phyloP scores from a whole-genome alignment of 768 basidiomycete genomes.

The Boletus tylopilopsis region DNA sequence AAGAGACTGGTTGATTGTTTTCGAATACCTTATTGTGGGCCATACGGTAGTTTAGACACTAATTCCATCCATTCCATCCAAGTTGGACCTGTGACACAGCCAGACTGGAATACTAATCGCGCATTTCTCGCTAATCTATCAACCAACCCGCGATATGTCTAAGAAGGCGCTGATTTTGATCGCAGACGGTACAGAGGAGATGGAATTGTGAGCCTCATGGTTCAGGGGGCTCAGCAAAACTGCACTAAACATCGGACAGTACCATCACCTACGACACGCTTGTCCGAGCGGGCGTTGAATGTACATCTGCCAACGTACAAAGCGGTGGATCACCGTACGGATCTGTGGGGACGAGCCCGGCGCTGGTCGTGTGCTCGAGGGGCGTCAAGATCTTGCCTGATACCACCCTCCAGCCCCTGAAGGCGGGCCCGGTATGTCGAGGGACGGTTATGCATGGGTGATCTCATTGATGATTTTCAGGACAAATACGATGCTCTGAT shows the following conservation, averaged over 20 bases:
- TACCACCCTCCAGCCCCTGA: slow-evolving; percentile 42
- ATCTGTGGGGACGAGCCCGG: slow-evolving; percentile 34
- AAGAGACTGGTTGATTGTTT: slow-evolving; percentile 35
- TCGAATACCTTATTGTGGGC: not conserved
- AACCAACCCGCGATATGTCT: slow-evolving; percentile 15
- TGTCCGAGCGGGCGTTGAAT: slow-evolving; percentile 66
- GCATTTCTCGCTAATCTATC: not conserved
- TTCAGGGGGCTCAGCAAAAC: not conserved
- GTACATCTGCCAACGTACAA: slow-evolving; percentile 63
- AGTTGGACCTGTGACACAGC: not conserved
- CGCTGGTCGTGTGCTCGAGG: slow-evolving; percentile 61
- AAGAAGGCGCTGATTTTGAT: slow-evolving; percentile 62
- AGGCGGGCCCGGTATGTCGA: slow-evolving; percentile 45
- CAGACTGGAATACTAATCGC: not conserved
- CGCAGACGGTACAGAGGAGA: slow-evolving; percentile 83
- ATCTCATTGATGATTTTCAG: slow-evolving; percentile 31
- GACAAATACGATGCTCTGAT: slow-evolving; percentile 65
- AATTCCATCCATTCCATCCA: not conserved
- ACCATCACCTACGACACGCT: slow-evolving; percentile 82
- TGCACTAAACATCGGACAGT: slow-evolving; percentile 33
- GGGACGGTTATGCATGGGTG: not conserved
- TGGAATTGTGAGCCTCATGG: slow-evolving; percentile 57
- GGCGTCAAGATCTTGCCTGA: slow-evolving; percentile 75
- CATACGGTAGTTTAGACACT: no score
- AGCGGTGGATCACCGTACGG: slow-evolving; percentile 28